phyloP scores from a whole-genome alignment of 306 rosid genomes.

The Prunus dulcis region DNA sequence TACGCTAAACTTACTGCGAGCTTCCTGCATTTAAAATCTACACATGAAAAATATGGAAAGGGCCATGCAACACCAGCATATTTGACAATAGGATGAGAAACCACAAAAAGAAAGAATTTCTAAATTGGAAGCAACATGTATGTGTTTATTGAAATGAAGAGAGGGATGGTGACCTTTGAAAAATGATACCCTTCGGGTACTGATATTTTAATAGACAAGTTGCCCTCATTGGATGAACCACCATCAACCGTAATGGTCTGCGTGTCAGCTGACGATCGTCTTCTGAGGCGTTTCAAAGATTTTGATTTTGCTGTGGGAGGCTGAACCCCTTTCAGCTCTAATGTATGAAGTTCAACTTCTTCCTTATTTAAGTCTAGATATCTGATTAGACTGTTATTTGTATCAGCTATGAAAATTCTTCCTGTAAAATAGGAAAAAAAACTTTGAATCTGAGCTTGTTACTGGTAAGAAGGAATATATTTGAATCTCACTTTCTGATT shows the following conservation, averaged over 20 bases:
- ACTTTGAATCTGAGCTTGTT: background rate
- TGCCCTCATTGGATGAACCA: slow-evolving; percentile 71
- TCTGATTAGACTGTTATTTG: slow-evolving; percentile 85
- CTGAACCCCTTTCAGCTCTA: slow-evolving; percentile 82
- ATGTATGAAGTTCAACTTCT: slow-evolving; percentile 53
- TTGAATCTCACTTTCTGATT: background rate
- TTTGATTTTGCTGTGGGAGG: slow-evolving; percentile 65
- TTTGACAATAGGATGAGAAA: slow-evolving; percentile 8
- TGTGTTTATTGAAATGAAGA: background rate
- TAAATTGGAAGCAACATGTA: slow-evolving; percentile 2
- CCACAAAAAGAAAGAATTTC: background rate
- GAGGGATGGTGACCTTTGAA: slow-evolving; percentile 60
- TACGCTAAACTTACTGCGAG: slow-evolving; percentile 75
- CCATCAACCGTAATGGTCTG: slow-evolving; percentile 53
- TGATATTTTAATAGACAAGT: slow-evolving; percentile 57
- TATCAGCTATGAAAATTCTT: slow-evolving; percentile 82
- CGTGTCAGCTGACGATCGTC: slow-evolving; percentile 74
- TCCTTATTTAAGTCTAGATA: slow-evolving; percentile 60
- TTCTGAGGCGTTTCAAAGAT: slow-evolving; percentile 66
- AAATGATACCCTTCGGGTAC: slow-evolving; percentile 82
- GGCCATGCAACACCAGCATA: background rate
- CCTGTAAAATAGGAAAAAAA: slow-evolving; percentile 42
- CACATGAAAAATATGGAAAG: slow-evolving; percentile 9
- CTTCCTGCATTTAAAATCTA: slow-evolving; percentile 61
- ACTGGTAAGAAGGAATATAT: background rate